Conservation (phyloP, 2,329 filamentous ascomycete genomes). For the Aspergillus ustus region DNA sequence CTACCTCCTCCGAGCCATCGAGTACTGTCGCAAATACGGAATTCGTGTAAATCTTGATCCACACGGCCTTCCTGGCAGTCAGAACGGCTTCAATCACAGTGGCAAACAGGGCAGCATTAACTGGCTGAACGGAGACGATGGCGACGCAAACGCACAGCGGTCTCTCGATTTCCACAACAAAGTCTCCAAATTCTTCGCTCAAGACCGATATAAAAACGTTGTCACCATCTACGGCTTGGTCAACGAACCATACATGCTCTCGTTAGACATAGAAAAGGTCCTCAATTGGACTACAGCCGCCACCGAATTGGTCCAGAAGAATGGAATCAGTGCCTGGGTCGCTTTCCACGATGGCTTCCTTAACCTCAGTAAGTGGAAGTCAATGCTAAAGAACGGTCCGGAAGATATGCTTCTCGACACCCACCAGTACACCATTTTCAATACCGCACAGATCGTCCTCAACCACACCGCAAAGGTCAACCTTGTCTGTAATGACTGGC, state of each 20-base stretch:
- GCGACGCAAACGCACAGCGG: slow-evolving; percentile 75
- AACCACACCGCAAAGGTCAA: slow-evolving; percentile 82
- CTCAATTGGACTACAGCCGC: slow-evolving; percentile 79
- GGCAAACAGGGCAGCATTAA: slow-evolving; percentile 78
- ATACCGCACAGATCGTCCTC: slow-evolving; percentile 80
- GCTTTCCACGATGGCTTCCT: slow-evolving; percentile 96
- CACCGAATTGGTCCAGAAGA: slow-evolving; percentile 72
- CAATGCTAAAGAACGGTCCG: slow-evolving; percentile 71
- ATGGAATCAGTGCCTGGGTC: slow-evolving; percentile 73
- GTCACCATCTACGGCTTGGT: slow-evolving; percentile 90
- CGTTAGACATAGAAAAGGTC: slow-evolving; percentile 67
- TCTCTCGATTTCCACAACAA: slow-evolving; percentile 86
- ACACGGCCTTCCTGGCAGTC: slow-evolving; percentile 87
- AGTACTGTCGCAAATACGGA: slow-evolving; percentile 91
- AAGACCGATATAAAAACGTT: slow-evolving; percentile 89
- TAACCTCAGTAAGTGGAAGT: slow-evolving; percentile 89
- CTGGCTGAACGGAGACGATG: slow-evolving; percentile 92
- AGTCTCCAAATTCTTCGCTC: slow-evolving; percentile 89
- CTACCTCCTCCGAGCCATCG: slow-evolving; percentile 88
- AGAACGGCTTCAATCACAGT: slow-evolving; percentile 98
- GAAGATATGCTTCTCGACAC: slow-evolving; percentile 83
- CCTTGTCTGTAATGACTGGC: slow-evolving; percentile 89
- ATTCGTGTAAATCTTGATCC: slow-evolving; percentile 91
- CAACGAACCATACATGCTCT: slow-evolving; percentile 91
- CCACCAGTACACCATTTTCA: slow-evolving; percentile 98